These are phyloP conservation scores for Kluyveromyces aestuarii DNA, from an alignment of 805 yeast genomes.

Conservation along the genomic window DNA sequence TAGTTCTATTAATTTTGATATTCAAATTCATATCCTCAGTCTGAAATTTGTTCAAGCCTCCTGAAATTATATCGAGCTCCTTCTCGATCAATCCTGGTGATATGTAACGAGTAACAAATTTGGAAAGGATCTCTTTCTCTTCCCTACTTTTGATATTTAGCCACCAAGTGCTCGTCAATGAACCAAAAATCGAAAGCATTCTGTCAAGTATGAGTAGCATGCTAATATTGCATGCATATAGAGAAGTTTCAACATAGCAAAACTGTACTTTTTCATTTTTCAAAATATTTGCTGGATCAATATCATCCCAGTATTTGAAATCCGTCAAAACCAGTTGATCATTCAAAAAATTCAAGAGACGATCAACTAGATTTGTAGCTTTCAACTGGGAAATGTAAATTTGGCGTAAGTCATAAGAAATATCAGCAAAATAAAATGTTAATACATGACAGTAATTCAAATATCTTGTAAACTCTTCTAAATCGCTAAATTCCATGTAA, in stretches of 20 bases:
- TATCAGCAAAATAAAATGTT: constrained; percentile 50
- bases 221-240: constrained; percentile 22
- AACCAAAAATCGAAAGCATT: constrained; percentile 24
- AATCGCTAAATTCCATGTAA: constrained; percentile 33
- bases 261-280: constrained; percentile 11
- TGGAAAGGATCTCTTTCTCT: constrained; percentile 49
- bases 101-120: constrained; percentile 48
- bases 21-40: constrained; percentile 35
- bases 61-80: constrained; percentile 45
- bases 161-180: constrained; percentile 47
- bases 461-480: constrained; percentile 32
- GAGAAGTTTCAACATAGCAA: constrained; percentile 14
- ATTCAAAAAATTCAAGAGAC: constrained; percentile 46
- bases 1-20: constrained; percentile 50
- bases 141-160: constrained; percentile 59
- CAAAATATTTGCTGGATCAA: constrained; percentile 17
- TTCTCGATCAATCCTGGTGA: constrained; percentile 55
- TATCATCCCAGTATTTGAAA: constrained; percentile 17
- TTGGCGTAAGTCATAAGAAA: constrained; percentile 55
- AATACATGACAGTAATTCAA: constrained; percentile 64
- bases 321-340: constrained; percentile 39
- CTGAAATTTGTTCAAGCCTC: constrained; percentile 29
- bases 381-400: constrained; percentile 52
- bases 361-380: constrained; percentile 36
- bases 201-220: constrained; percentile 19